Evolutionary conservation across 129 eudicot species (phyloP).

Genomic region (Chrysanthemum seticuspe): DNA sequence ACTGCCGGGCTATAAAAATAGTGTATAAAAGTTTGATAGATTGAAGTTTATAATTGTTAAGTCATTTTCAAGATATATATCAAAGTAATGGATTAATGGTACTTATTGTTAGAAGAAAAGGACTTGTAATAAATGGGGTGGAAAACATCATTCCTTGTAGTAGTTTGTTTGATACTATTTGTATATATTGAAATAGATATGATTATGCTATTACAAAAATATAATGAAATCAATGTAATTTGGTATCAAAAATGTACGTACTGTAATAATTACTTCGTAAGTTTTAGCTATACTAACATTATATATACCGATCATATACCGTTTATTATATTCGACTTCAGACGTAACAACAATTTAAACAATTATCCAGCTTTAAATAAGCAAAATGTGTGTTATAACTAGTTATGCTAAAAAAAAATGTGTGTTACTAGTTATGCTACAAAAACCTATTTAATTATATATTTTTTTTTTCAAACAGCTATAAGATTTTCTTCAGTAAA

Average conservation of each 20-base stretch:
- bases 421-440: no score
- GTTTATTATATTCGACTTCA: no score
- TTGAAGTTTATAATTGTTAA: conserved; percentile 12
- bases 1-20: conserved; percentile 46
- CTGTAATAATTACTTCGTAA: no score
- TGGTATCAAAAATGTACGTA: neutral
- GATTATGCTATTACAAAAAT: conserved; percentile 18
- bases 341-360: no score
- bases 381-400: no score
- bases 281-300: no score
- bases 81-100: conserved; percentile 12
- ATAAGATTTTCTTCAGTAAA: no score
- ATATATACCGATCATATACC: no score
- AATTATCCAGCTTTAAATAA: no score
- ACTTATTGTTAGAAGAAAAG: conserved; percentile 21
- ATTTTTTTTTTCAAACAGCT: no score
- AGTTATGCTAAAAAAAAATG: no score
- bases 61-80: conserved; percentile 28
- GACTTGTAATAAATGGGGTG: conserved; percentile 30
- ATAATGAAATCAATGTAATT: neutral
- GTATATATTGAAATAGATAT: conserved; percentile 19
- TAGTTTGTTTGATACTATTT: conserved; percentile 31
- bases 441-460: no score
- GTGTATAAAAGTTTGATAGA: conserved; percentile 26
- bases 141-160: conserved; percentile 15